Evolutionary conservation across 495 filamentous ascomycete genomes (phyloP).

Genomic region (Aspergillus leporis): DNA sequence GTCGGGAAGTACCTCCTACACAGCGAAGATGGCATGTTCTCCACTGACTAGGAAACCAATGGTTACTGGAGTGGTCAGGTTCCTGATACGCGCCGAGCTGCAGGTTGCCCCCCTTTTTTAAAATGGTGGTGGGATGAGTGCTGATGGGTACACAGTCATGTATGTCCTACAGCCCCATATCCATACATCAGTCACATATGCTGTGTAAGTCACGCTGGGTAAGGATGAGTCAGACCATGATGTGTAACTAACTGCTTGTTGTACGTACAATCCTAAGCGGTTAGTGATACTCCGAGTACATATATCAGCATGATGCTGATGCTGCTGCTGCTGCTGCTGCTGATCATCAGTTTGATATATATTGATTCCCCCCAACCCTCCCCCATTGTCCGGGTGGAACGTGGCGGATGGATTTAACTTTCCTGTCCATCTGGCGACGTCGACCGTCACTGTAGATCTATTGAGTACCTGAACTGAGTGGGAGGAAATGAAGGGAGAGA

Average conservation of each 20-base stretch:
- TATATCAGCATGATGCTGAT: background rate
- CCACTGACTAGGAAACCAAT: conserved; percentile 1
- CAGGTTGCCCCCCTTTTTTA: conserved; percentile 7
- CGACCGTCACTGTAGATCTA: background rate
- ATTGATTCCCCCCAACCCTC: background rate
- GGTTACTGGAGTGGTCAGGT: conserved; percentile 9
- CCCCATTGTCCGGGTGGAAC: background rate
- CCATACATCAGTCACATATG: conserved; percentile 6
- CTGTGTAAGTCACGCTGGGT: conserved; percentile 3
- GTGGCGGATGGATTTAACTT: conserved; percentile 1
- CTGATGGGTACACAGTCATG: conserved; percentile 2
- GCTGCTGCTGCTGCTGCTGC: too few species aligned
- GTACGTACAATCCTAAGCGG: background rate
- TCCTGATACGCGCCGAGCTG: conserved; percentile 21
- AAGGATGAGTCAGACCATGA: conserved; percentile 4
- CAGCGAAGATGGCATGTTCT: conserved; percentile 13
- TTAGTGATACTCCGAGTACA: background rate
- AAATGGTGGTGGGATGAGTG: background rate
- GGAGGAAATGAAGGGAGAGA: conserved; percentile 1
- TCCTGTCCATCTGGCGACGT: background rate
- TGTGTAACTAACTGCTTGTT: background rate
- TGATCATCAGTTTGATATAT: background rate
- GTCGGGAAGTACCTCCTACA: background rate
- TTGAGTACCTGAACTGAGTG: background rate
- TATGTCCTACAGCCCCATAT: conserved; percentile 4